phyloP scores from a whole-genome alignment of 805 yeast species.

The Cyberlindnera galapagoensis region DNA sequence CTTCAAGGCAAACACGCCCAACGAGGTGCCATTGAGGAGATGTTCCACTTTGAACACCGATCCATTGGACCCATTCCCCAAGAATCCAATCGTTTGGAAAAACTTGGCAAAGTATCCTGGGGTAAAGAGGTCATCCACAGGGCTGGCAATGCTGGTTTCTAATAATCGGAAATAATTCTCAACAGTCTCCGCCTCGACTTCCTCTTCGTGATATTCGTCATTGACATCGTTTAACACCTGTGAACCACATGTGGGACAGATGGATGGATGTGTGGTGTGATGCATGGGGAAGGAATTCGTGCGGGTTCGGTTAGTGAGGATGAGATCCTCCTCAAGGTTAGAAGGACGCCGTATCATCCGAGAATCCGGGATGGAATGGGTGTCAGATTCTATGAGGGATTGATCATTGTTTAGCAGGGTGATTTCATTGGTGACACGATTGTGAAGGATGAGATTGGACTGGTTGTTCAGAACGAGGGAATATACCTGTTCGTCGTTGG shows the following conservation, averaged over 20 bases:
- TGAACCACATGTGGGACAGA: too few relatives aligned
- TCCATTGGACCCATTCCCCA: conserved; percentile 85
- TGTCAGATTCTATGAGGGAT: neutral
- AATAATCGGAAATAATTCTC: conserved; percentile 19
- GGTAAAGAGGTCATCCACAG: conserved; percentile 51
- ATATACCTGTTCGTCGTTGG: conserved; percentile 11
- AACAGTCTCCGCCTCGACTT: conserved; percentile 3
- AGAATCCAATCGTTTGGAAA: conserved; percentile 49
- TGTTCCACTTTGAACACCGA: conserved; percentile 82
- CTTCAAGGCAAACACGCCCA: conserved; percentile 81
- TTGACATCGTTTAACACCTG: too few relatives aligned
- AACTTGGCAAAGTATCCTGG: conserved; percentile 78
- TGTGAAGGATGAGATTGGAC: conserved; percentile 9
- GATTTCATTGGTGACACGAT: conserved; percentile 12
- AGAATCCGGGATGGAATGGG: neutral
- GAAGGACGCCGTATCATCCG: too few relatives aligned
- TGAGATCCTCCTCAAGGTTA: conserved; percentile 2
- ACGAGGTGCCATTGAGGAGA: conserved; percentile 56
- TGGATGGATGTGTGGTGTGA: too few relatives aligned
- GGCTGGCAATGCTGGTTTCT: conserved; percentile 26
- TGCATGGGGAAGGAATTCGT: too few relatives aligned
- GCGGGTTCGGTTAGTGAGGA: too few relatives aligned
- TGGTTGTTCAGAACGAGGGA: conserved; percentile 13
- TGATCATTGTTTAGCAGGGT: conserved; percentile 7
- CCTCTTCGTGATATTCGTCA: too few relatives aligned